Evolutionary conservation across 2,329 filamentous ascomycete genomes (phyloP).

Genomic region (Fusarium secorum): DNA sequence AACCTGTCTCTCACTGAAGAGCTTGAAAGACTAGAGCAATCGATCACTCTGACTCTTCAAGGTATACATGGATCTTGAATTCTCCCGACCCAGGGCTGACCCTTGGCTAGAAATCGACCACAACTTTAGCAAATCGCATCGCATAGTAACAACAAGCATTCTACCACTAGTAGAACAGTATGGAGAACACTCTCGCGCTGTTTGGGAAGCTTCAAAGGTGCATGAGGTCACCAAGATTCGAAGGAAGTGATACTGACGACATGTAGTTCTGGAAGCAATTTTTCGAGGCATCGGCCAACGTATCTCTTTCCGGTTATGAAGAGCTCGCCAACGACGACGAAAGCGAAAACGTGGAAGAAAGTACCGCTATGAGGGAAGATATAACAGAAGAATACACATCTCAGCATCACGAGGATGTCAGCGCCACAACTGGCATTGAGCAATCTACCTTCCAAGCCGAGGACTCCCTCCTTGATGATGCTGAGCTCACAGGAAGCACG

Average conservation of each 20-base stretch:
- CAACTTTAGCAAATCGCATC: conserved; percentile 96
- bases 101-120: conserved; percentile 85
- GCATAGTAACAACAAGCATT: conserved; percentile 93
- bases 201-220: conserved; percentile 97
- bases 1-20: conserved; percentile 88
- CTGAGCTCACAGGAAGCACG: conserved; percentile 71
- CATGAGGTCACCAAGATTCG: accelerated
- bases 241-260: neutral
- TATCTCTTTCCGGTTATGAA: conserved; percentile 94
- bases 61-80: conserved; percentile 56
- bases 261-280: conserved; percentile 98
- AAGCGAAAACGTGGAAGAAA: conserved; percentile 58
- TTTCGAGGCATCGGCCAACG: conserved; percentile 97
- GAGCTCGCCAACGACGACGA: conserved; percentile 77
- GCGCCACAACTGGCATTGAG: conserved; percentile 45
- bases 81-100: neutral
- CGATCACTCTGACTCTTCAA: conserved; percentile 94
- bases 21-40: conserved; percentile 93
- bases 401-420: conserved; percentile 50
- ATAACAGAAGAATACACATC: conserved; percentile 59
- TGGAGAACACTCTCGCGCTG: conserved; percentile 87
- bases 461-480: conserved; percentile 74
- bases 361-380: conserved; percentile 64
- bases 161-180: conserved; percentile 95
- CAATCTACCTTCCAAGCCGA: conserved; percentile 55